phyloP scores from a whole-genome alignment of 2,329 filamentous ascomycete genomes.

The Cadophora sp. region DNA sequence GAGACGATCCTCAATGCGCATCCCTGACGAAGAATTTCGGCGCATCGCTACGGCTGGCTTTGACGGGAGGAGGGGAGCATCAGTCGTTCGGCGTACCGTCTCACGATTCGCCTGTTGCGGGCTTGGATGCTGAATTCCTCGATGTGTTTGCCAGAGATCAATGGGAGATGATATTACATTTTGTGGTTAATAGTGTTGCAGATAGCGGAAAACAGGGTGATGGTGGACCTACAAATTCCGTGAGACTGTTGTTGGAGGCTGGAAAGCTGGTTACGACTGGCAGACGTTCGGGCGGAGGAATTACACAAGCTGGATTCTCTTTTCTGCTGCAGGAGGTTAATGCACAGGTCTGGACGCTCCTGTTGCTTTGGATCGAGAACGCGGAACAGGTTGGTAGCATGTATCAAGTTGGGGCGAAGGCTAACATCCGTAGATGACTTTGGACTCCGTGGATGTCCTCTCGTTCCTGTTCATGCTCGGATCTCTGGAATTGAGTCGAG shows the following conservation, averaged over 20 bases:
- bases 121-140: slow-evolving; percentile 74
- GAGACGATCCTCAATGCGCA: slow-evolving; percentile 73
- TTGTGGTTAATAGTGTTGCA: slow-evolving; percentile 82
- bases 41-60: slow-evolving; percentile 80
- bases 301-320: slow-evolving; percentile 92
- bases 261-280: slow-evolving; percentile 79
- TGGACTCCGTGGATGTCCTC: slow-evolving; percentile 92
- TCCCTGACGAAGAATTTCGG: slow-evolving; percentile 83
- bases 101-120: slow-evolving; percentile 63
- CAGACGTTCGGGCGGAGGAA: slow-evolving; percentile 62
- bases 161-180: slow-evolving; percentile 97
- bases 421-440: slow-evolving; percentile 52
- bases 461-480: slow-evolving; percentile 96
- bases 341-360: slow-evolving; percentile 93
- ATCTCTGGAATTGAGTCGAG: slow-evolving; percentile 87
- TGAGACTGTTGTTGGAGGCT: slow-evolving; percentile 82
- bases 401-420: background rate
- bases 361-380: slow-evolving; percentile 91
- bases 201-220: slow-evolving; percentile 54
- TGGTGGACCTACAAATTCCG: slow-evolving; percentile 73
- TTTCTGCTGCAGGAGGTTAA: slow-evolving; percentile 96
- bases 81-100: slow-evolving; percentile 92
- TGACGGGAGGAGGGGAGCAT: slow-evolving; percentile 86
- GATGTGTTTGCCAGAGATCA: slow-evolving; percentile 86
- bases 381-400: slow-evolving; percentile 62